Conservation (phyloP, 352 stramenopile species). For the Lagenidium sp. region DNA sequence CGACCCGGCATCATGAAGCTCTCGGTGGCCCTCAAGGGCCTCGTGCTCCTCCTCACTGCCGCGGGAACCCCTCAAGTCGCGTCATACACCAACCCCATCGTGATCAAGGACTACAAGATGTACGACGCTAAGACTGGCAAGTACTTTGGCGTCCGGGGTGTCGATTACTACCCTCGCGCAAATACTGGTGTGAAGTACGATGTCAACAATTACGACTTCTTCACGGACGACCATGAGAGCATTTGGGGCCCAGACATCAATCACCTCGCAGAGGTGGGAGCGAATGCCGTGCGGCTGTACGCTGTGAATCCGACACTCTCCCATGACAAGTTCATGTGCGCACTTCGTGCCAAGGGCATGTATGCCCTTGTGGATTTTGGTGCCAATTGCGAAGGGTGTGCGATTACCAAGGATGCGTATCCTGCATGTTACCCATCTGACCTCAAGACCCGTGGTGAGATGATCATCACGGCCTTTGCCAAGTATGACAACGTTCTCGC, state of each 20-base stretch:
- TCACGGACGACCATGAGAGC: slow-evolving; percentile 62
- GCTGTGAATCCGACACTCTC: slow-evolving; percentile 73
- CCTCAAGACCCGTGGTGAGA: slow-evolving; percentile 63
- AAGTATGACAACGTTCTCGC: slow-evolving; percentile 81
- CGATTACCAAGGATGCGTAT: slow-evolving; percentile 37
- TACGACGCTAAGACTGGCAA: slow-evolving; percentile 70
- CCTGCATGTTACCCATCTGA: slow-evolving; percentile 41
- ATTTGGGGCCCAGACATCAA: slow-evolving; percentile 66
- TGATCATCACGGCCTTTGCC: slow-evolving; percentile 73
- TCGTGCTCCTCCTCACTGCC: no score
- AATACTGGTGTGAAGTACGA: slow-evolving; percentile 64
- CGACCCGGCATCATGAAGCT: no score
- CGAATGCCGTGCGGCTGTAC: slow-evolving; percentile 80
- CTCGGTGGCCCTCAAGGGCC: no score
- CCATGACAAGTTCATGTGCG: slow-evolving; percentile 86
- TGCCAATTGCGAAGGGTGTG: slow-evolving; percentile 41
- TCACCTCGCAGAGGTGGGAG: slow-evolving; percentile 42
- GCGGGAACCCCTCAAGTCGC: no score
- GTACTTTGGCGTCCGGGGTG: slow-evolving; percentile 63
- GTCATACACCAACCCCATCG: slow-evolving; percentile 51
- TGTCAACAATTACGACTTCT: slow-evolving; percentile 77
- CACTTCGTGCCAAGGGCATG: slow-evolving; percentile 58
- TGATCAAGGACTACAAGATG: slow-evolving; percentile 57
- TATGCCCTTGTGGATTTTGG: slow-evolving; percentile 65
- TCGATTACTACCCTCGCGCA: slow-evolving; percentile 84